Conservation (phyloP, 257 asterid genomes). For the Solanum verrucosum region DNA sequence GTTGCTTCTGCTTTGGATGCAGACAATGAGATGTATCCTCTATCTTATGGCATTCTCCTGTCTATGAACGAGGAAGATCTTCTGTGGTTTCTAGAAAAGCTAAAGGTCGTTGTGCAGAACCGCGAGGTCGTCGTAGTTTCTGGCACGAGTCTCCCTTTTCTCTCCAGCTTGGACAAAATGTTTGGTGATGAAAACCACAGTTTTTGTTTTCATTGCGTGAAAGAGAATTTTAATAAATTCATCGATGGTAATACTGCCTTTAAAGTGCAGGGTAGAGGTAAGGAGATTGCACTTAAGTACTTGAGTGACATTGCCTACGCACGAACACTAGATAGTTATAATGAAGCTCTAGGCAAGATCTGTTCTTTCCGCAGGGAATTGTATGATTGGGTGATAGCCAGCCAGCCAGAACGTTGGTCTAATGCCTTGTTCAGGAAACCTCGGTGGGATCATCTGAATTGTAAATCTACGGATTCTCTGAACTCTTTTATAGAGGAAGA, state of each 20-base stretch:
- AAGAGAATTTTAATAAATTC: slow-evolving; percentile 2
- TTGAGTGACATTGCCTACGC: slow-evolving; percentile 5
- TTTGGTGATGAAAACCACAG: slow-evolving; percentile 9
- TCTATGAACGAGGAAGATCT: neutral
- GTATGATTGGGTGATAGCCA: neutral
- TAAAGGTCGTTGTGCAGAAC: neutral
- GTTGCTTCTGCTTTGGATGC: slow-evolving; percentile 6
- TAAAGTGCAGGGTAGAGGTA: neutral
- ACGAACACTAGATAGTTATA: neutral
- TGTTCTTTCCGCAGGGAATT: neutral
- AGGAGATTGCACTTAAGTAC: neutral
- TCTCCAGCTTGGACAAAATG: neutral
- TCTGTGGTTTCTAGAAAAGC: neutral
- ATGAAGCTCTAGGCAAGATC: slow-evolving; percentile 1
- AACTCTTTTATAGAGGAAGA: slow-evolving; percentile 9
- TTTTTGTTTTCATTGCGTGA: neutral
- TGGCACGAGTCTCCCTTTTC: neutral
- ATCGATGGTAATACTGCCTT: neutral
- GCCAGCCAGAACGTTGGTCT: slow-evolving; percentile 5
- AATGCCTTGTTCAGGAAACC: slow-evolving; percentile 5
- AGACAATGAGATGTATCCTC: slow-evolving; percentile 2
- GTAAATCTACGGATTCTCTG: slow-evolving; percentile 6
- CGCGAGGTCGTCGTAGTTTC: neutral
- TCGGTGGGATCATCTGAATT: slow-evolving; percentile 8
- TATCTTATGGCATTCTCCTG: neutral